These are phyloP conservation scores for Rubus parviflorus DNA, from an alignment of 306 rosid genomes.

Conservation along the genomic window DNA sequence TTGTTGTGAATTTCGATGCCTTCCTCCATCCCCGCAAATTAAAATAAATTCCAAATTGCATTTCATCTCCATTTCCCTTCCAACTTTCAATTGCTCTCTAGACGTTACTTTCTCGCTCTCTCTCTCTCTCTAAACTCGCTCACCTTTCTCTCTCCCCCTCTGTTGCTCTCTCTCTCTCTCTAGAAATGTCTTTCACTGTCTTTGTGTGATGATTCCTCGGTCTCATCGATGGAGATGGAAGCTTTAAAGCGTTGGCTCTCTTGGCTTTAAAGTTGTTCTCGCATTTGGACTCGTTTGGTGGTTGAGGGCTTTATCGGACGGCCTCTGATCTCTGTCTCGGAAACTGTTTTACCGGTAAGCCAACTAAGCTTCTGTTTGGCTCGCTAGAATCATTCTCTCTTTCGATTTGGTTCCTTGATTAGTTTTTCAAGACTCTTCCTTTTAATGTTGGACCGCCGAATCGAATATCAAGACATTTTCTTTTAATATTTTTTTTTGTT, in stretches of 20 bases:
- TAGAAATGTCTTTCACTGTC: constrained; percentile 20
- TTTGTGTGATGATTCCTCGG: constrained; percentile 36
- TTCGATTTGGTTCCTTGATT: background rate
- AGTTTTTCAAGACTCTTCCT: background rate
- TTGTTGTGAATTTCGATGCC: constrained; percentile 64
- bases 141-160: constrained; percentile 17
- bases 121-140: constrained; percentile 22
- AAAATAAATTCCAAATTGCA: constrained; percentile 42
- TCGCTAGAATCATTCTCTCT: background rate
- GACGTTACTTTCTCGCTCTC: constrained; percentile 40
- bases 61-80: constrained; percentile 48
- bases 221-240: constrained; percentile 55
- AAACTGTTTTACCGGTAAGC: constrained; percentile 46
- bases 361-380: background rate
- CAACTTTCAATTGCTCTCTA: constrained; percentile 36
- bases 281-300: background rate
- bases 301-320: background rate
- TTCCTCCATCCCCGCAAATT: constrained; percentile 27
- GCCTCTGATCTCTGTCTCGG: constrained; percentile 32
- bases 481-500: background rate
- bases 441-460: background rate
- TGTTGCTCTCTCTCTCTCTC: constrained; percentile 10
- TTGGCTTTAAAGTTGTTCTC: constrained; percentile 21
- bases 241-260: constrained; percentile 25
- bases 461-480: background rate